Base-by-base conservation (phyloP, 108 stramenopile genomes). In the Cyclotella atomus region DNA sequence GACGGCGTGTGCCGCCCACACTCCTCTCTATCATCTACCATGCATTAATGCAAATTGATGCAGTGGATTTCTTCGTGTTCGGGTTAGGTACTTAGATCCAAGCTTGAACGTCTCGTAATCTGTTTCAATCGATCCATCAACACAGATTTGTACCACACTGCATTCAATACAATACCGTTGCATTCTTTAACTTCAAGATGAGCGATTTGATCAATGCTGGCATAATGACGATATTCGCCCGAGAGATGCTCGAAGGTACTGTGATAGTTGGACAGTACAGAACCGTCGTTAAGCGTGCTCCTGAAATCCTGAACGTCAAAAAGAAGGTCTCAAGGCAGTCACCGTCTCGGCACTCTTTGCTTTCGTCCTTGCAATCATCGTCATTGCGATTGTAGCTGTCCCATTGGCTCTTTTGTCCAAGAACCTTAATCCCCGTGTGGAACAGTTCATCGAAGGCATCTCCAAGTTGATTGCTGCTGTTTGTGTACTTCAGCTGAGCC, bases 231-330 rank as follows among this genome's bases (percentile, higher is more conserved):
- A 92, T 92, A 69, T 92, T 92, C 54, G 89, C 91, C 15, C 70
- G 89, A n/a, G 91, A 92, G 60, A 61, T 87, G 32, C 79, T 92
- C 54, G 91, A 92, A 68, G 91, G 79, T 8, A 76, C 83, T 10
- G 85, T 90, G 72, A 90, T 93, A 59, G 86, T 93, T 59, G 92
- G n/a, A n/a, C n/a, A n/a, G 59, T 93, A 89, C 62, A 76, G 91
- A 21, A 88, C 88, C 4, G 85, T 89, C 25, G 70, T 89, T 34
- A 59, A 84, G 53, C 75, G 86, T 14, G 59, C 71, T 41, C 67
- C 76, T 23, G 83, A 79, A 83, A 85, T 21, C 77, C 81, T 0
- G 78, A 78, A n/a, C 75, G 60, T 12, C 81, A 84, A 60, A 74
- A 84, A 30, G 14, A 82, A 41, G 88, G 85, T 6, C 79, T 89